These are phyloP conservation scores for Bathelium albidoporum DNA, from an alignment of 495 filamentous ascomycete species.

Conservation along the genomic window DNA sequence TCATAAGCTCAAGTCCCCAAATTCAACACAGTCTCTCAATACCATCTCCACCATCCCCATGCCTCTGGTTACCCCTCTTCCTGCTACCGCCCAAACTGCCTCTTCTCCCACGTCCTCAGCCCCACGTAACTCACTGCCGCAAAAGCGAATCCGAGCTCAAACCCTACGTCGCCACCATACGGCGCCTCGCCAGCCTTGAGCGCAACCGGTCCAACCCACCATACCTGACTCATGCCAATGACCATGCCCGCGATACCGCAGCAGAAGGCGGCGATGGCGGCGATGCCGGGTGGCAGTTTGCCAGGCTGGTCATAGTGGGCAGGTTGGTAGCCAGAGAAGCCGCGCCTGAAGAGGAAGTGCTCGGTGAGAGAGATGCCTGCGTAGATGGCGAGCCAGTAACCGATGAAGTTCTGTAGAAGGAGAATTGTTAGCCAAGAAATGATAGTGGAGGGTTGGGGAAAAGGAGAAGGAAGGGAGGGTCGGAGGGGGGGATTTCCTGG, in stretches of 20 bases:
- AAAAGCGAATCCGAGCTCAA: slow-evolving; percentile 58
- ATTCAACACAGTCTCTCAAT: background rate
- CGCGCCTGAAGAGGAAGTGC: slow-evolving; percentile 67
- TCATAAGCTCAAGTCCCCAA: too few relatives aligned
- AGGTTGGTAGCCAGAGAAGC: slow-evolving; percentile 50
- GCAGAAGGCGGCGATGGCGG: slow-evolving; percentile 56
- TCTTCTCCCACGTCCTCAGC: slow-evolving; percentile 45
- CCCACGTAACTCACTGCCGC: slow-evolving; percentile 36
- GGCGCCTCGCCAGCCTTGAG: slow-evolving; percentile 45
- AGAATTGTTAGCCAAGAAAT: background rate
- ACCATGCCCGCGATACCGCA: slow-evolving; percentile 64
- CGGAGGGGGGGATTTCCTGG: background rate
- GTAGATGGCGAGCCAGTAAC: slow-evolving; percentile 82
- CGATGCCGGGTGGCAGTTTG: slow-evolving; percentile 60
- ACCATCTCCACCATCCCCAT: background rate
- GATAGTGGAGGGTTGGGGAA: background rate
- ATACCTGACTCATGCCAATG: slow-evolving; percentile 66
- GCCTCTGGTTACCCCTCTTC: background rate
- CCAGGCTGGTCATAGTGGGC: slow-evolving; percentile 50
- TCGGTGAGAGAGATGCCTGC: slow-evolving; percentile 60
- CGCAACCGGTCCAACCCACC: slow-evolving; percentile 66
- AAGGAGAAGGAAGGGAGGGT: background rate
- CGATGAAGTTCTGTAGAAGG: slow-evolving; percentile 18
- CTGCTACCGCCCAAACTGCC: slow-evolving; percentile 40
- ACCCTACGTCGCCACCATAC: slow-evolving; percentile 64